Base-by-base conservation (phyloP, 192 early-diverging fungal species). In the Dimargaris verticillata region DNA sequence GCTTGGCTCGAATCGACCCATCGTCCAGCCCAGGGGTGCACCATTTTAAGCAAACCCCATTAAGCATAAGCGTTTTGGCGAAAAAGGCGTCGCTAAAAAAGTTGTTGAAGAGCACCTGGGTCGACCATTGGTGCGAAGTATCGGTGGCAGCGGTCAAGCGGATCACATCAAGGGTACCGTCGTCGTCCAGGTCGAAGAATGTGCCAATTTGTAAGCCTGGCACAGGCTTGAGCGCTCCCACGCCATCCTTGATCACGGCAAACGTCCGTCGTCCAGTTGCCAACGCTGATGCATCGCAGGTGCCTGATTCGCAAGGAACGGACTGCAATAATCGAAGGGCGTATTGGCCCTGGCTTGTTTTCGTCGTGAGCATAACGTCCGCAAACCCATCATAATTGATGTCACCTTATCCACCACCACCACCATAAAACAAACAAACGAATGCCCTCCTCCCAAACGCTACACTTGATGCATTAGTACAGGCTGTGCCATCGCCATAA, bases 1-100 rank as follows among this genome's bases (percentile, higher is more conserved):
- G 85, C 60, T 84, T 60, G n/a, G 67, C 60, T 12, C 54, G 66
- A 43, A 62, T 64, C 9, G 79, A 68, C 51, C 72, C 70, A 24
- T 64, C 64, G 25, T 61, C 61, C 18, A 68, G 38, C 26, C 57
- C 72, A 10, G 24, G 49, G 2, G 81, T 68, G 26, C 78, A 79
- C 70, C 75, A 76, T 1, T 68, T 74, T 7, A 77, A 67, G 54
- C 82, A 78, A 9, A 85, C 84, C 46, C 79, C 83, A 54, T 81
- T 84, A 48, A 80, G 84, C 6, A 85, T 80, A 62, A 67, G 60
- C 0, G 88, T 80, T 67, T 93, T 94, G 63, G 94, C 70, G 69
- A 97, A 97, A 62, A 94, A 94, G 14, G 91, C 93, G 68, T 97
- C 93, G 59, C 85, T 89, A 64, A 87, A 92, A 63, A 86, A 92